Evolutionary conservation across 805 yeast genomes (phyloP), one percentile per base, ranked within the genome.

Genomic region (Ogataea chonburiensis): DNA sequence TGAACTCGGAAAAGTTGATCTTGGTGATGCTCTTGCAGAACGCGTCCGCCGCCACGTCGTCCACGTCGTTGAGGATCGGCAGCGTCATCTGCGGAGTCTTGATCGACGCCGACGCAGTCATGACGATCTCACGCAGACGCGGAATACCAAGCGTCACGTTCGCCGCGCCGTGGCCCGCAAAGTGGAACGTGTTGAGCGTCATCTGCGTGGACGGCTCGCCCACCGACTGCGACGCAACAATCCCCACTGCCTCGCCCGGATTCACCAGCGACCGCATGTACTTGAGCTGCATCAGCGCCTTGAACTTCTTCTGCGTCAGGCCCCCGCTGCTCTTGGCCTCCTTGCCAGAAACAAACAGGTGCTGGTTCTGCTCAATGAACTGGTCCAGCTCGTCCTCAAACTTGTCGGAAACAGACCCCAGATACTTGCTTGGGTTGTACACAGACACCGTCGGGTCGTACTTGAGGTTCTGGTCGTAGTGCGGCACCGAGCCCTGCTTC

Each of bases 101-200:
- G 57, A 93, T 93, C 31, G 84, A 67, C 15, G 96, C 79, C 42
- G 96, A 86, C 14, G 99, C 99, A 9, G 99, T 94, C 99, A 93
- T 93, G 61, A 93, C 88, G 64, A 93, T 93, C 75, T 93, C 99
- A 78, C 99, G 84, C 86, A 93, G 81, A 78, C 99, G 96, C 26
- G 99, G 99, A 60, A 93, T 93, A 84, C 99, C 99, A 55, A 93
- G 74, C 0, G 99, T 93, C 47, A 93, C 99, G 66, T 93, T 93
- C 29, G 98, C 98, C 40, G 98, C 99, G 79, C 99, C 99, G 69
- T 94, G 98, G 63, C 99, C 99, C 53, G 99, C 99, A 58, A 93
- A 93, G 71, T 93, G 98, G 86, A 91, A 91, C 42, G 94, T 84
- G 60, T 84, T 84, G 57, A 84, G 76, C 12, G 99, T 93, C 99